Base-by-base conservation (phyloP, 495 filamentous ascomycete genomes). In the Penicillium bialowiezense region DNA sequence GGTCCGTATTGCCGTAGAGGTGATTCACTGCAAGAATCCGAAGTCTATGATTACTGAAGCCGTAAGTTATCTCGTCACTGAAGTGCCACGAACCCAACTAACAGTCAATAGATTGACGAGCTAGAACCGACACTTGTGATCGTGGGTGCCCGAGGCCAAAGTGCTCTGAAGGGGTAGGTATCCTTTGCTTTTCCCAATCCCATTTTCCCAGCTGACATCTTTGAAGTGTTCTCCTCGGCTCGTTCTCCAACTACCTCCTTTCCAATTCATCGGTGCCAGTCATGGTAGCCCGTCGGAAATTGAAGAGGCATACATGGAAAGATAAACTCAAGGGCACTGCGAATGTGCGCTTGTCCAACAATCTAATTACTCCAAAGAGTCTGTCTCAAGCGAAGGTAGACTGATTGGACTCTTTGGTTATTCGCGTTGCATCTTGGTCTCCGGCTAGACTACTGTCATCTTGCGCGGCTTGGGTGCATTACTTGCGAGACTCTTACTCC, bases 11-110 rank as follows among this genome's bases (percentile, higher is more conserved):
- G 89, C 93, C 20, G 85, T 98, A 28, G 93, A 98, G 65, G 92
- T 97, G 17, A 89, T 97, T 53, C 92, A 97, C 64, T 97, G 93
- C 85, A 97, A 96, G 77, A 95, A 87, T 56, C 90, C 92, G 6
- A 90, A 86, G 66, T 83, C 89, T 63, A 72, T 93, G 62, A 82
- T 93, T 35, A 90, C 85, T 3, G 89, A 93, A 70, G 88, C 91
- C 53, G 80, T 82, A 58, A 56, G 77, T 69, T 24, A 45, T 52
- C 41, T 36, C 35, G 28, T n/a, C 5, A 15, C 26, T 6, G 10
- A n/a, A 35, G 21, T 14, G 36, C n/a, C 15, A 50, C 41, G 21
- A 13, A 23, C 28, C 48, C 46, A 62, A 34, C 62, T 52, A 63
- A 50, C 59, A 40, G 23, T 44, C 34, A 45, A 20, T 58, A 87